Evolutionary conservation across 257 asterid species (phyloP).

Genomic region (Solanum rostratum): DNA sequence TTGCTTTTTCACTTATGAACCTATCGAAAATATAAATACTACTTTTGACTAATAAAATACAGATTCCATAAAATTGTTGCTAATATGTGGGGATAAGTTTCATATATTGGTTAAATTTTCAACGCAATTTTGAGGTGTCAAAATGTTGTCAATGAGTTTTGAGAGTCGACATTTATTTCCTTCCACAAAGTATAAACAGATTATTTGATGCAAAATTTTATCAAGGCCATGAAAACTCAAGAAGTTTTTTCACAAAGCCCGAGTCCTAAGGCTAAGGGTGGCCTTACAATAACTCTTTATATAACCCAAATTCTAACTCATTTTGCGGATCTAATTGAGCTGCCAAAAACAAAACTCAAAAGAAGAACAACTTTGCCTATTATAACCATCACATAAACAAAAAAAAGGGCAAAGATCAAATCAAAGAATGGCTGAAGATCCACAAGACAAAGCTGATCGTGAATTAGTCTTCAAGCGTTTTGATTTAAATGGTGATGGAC

Average conservation of each 20-base stretch:
- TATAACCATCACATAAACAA: not conserved
- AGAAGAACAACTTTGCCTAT: not conserved
- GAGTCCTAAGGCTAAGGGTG: not conserved
- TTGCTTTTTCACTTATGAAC: no score
- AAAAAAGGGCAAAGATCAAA: not conserved
- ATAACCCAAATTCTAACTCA: not conserved
- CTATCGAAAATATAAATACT: no score
- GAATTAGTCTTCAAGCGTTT: conserved; percentile 69
- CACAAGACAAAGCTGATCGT: conserved; percentile 50
- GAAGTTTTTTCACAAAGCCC: not conserved
- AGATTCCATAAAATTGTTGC: not conserved
- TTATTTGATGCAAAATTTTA: not conserved
- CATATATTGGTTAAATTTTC: not conserved
- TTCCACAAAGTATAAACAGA: not conserved
- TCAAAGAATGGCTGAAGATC: conserved; percentile 41
- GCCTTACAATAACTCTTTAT: not conserved
- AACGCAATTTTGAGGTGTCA: not conserved
- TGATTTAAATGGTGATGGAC: conserved; percentile 77
- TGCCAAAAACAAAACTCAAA: not conserved
- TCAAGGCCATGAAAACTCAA: not conserved
- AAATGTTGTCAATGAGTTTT: not conserved
- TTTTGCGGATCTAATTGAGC: not conserved
- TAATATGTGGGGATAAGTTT: not conserved
- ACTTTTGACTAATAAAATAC: not conserved
- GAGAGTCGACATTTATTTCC: not conserved